Percentiles rank a stretch among this genome's conserved stretches.
These are phyloP conservation scores for Pterocarpus macrocarpus DNA, from an alignment of 306 rosid genomes.

Conservation along the genomic window DNA sequence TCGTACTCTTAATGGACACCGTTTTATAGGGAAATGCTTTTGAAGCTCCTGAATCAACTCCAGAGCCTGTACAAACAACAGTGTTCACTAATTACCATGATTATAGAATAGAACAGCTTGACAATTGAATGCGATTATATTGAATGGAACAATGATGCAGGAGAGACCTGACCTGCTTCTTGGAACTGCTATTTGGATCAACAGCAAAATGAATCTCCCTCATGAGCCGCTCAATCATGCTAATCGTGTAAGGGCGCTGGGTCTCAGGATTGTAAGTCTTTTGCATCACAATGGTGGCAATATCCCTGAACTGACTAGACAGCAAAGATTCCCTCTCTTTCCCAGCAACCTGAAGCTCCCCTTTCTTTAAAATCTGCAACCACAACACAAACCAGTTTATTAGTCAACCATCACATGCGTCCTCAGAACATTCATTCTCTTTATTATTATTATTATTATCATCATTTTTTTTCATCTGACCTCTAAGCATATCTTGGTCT, in stretches of 20 bases:
- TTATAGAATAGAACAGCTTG: not conserved
- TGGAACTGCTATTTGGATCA: slow-evolving; percentile 80
- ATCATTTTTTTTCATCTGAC: slow-evolving; percentile 45
- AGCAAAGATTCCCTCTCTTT: slow-evolving; percentile 94
- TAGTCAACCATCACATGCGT: not conserved
- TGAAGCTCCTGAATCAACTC: slow-evolving; percentile 98
- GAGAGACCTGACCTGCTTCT: slow-evolving; percentile 91
- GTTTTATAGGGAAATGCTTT: slow-evolving; percentile 86
- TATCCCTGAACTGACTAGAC: slow-evolving; percentile 92
- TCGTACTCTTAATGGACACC: slow-evolving; percentile 87
- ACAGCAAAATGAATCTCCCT: slow-evolving; percentile 90
- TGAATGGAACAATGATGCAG: not conserved
- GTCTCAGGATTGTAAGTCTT: slow-evolving; percentile 95
- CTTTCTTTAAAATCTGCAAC: slow-evolving; percentile 82
- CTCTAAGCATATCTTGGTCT: slow-evolving; percentile 79
- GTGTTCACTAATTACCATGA: not conserved
- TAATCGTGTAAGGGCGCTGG: slow-evolving; percentile 93
- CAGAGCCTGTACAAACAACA: slow-evolving; percentile 70
- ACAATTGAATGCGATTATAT: not conserved
- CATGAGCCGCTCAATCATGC: slow-evolving; percentile 95
- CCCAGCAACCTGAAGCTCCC: slow-evolving; percentile 96
- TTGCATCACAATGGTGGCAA: slow-evolving; percentile 95
- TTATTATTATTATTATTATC: not conserved
- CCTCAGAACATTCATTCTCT: not conserved
- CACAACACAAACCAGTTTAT: slow-evolving; percentile 14